A percentile compares a stretch with the other conserved stretches of the same genome.
Conservation (phyloP, 148 eudicot species). For the Silene conica region DNA sequence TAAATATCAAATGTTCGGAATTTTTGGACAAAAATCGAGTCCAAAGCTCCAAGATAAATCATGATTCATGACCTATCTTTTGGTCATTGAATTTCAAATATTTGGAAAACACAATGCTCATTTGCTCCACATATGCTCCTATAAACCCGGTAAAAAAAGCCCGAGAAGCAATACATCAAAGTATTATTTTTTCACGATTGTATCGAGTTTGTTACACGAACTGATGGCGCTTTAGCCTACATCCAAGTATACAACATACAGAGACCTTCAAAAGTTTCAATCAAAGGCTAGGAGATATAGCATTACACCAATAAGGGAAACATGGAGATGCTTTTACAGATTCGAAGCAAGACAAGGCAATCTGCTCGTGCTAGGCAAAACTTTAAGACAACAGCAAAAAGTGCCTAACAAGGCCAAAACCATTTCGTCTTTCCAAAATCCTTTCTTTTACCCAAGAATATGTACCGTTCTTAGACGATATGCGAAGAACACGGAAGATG, state of each 20-base stretch:
- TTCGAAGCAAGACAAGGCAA: background rate
- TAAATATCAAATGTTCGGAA: too few species aligned
- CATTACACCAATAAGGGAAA: background rate
- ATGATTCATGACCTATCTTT: too few species aligned
- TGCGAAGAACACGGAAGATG: background rate
- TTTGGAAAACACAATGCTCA: too few species aligned
- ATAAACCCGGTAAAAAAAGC: too few species aligned
- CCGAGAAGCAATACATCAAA: too few species aligned
- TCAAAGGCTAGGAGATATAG: background rate
- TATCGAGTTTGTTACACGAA: too few species aligned
- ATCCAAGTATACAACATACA: background rate
- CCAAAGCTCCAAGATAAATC: too few species aligned
- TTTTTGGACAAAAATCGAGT: too few species aligned
- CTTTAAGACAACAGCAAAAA: constrained; percentile 11
- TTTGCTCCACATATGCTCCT: too few species aligned
- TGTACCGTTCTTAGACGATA: background rate
- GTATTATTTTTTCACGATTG: too few species aligned
- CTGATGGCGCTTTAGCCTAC: too few species aligned
- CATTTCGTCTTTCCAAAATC: constrained; percentile 17
- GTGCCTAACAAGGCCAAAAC: constrained; percentile 19
- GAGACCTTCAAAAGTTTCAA: background rate
- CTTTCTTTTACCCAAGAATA: background rate
- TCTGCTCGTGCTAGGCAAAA: background rate
- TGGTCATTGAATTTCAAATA: too few species aligned
- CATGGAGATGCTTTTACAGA: constrained; percentile 8